A percentile compares a stretch with the other conserved stretches of the same genome.
These are phyloP conservation scores for Geotrichum siamense DNA, from an alignment of 1,139 yeast genomes.

Conservation along the genomic window DNA sequence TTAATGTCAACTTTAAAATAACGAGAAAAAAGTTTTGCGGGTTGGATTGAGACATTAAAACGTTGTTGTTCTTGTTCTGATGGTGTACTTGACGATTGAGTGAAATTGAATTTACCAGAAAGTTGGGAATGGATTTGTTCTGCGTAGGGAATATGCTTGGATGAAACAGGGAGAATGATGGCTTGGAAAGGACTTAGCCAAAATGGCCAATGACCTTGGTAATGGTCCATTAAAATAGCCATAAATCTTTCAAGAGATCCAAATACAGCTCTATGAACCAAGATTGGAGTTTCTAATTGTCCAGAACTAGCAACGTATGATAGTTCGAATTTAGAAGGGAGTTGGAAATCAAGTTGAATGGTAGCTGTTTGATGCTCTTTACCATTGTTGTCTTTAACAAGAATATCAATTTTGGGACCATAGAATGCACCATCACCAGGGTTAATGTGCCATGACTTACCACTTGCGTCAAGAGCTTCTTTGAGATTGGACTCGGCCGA, in stretches of 20 bases:
- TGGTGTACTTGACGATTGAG: neutral
- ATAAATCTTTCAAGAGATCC: slow-evolving; percentile 91
- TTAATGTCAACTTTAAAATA: slow-evolving; percentile 74
- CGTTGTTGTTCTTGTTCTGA: neutral
- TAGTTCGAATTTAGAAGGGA: slow-evolving; percentile 72
- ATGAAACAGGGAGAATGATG: slow-evolving; percentile 71
- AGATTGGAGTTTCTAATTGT: slow-evolving; percentile 53
- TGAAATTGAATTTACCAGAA: slow-evolving; percentile 37
- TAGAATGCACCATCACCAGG: slow-evolving; percentile 97
- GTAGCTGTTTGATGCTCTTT: slow-evolving; percentile 95
- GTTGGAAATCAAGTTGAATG: slow-evolving; percentile 61
- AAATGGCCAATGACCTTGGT: slow-evolving; percentile 95
- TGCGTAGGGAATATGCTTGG: slow-evolving; percentile 50
- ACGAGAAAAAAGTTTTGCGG: slow-evolving; percentile 43
- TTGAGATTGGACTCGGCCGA: slow-evolving; percentile 70
- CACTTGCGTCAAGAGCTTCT: slow-evolving; percentile 55
- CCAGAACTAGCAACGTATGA: slow-evolving; percentile 40
- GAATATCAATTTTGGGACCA: slow-evolving; percentile 86
- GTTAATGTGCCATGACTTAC: slow-evolving; percentile 62
- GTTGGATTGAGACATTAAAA: slow-evolving; percentile 12
- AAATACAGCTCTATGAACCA: slow-evolving; percentile 91
- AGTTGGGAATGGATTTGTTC: slow-evolving; percentile 41
- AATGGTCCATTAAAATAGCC: slow-evolving; percentile 86
- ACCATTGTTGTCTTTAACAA: slow-evolving; percentile 72
- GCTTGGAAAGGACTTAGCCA: slow-evolving; percentile 98